Conservation (phyloP, 2,329 filamentous ascomycete genomes). For the Alternaria gaisen region DNA sequence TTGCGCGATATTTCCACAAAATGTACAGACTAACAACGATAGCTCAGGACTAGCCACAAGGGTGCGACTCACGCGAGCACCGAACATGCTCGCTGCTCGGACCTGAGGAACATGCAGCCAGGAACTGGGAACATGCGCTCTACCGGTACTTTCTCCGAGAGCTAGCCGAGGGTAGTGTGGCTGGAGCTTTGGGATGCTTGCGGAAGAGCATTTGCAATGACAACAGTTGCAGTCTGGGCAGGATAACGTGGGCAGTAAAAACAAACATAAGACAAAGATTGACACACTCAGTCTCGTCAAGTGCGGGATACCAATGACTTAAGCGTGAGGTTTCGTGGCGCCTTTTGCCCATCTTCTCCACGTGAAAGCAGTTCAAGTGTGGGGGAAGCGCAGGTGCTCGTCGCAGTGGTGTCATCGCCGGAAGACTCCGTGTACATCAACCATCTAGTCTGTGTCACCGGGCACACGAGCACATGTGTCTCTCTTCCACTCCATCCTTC, state of each 20-base stretch:
- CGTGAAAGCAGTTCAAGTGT: constrained; percentile 45
- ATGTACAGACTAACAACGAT: constrained; percentile 12
- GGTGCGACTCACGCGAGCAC: constrained; percentile 33
- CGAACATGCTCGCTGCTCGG: constrained; percentile 33
- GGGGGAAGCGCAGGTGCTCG: constrained; percentile 32
- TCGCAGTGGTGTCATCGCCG: constrained; percentile 29
- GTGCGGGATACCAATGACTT: constrained; percentile 15
- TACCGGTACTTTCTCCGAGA: constrained; percentile 18
- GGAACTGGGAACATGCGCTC: constrained; percentile 22
- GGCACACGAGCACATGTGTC: constrained; percentile 6
- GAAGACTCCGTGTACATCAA: constrained; percentile 20
- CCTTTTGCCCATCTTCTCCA: constrained; percentile 33
- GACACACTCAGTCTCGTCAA: constrained; percentile 30
- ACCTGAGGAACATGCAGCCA: constrained; percentile 29
- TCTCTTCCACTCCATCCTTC: constrained; percentile 8
- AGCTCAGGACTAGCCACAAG: constrained; percentile 12
- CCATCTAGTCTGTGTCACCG: constrained; percentile 7
- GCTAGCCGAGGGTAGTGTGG: constrained; percentile 33
- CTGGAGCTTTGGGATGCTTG: constrained; percentile 28
- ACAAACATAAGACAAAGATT: constrained; percentile 6
- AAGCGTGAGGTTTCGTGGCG: constrained; percentile 13
- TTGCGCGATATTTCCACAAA: constrained; percentile 20
- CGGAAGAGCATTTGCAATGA: constrained; percentile 14
- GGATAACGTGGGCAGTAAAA: constrained; percentile 9
- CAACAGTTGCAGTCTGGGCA: not conserved